Conservation (phyloP, 768 basidiomycete genomes). For the Tricholoma sp. region DNA sequence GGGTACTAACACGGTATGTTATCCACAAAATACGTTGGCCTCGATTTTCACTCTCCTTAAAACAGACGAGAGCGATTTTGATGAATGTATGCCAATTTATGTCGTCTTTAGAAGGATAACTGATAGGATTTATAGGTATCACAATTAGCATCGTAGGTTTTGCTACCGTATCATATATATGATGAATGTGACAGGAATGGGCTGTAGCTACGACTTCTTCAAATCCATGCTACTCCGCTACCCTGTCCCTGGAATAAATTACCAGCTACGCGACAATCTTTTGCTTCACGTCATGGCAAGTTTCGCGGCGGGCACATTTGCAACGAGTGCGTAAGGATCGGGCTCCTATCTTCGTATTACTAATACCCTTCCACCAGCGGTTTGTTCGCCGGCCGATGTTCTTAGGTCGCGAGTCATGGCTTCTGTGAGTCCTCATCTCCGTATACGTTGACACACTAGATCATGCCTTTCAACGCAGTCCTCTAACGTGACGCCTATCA, state of each 20-base stretch:
- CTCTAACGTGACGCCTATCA: conserved; percentile 39
- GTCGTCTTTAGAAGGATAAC: not conserved
- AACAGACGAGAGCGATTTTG: conserved; percentile 56
- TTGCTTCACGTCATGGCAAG: conserved; percentile 65
- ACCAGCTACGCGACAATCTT: conserved; percentile 61
- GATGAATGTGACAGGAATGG: not conserved
- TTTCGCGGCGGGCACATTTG: conserved; percentile 65
- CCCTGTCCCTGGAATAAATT: conserved; percentile 50
- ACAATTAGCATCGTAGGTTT: conserved; percentile 77
- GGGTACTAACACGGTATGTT: conserved; percentile 67
- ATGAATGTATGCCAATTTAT: conserved; percentile 58
- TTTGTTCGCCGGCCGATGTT: conserved; percentile 77
- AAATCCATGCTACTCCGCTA: conserved; percentile 51
- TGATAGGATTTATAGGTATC: conserved; percentile 44
- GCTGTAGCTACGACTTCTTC: conserved; percentile 68
- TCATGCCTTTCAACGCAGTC: conserved; percentile 39
- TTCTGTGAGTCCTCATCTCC: conserved; percentile 39
- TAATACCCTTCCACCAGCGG: conserved; percentile 41
- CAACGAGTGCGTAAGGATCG: conserved; percentile 54
- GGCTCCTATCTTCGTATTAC: not conserved
- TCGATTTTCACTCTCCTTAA: not conserved
- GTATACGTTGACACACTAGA: not conserved
- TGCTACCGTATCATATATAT: not conserved
- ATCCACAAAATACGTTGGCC: not conserved
- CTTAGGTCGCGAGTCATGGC: conserved; percentile 75